Conservation (phyloP, 2,329 filamentous ascomycete genomes). For the Penicillium sp. region DNA sequence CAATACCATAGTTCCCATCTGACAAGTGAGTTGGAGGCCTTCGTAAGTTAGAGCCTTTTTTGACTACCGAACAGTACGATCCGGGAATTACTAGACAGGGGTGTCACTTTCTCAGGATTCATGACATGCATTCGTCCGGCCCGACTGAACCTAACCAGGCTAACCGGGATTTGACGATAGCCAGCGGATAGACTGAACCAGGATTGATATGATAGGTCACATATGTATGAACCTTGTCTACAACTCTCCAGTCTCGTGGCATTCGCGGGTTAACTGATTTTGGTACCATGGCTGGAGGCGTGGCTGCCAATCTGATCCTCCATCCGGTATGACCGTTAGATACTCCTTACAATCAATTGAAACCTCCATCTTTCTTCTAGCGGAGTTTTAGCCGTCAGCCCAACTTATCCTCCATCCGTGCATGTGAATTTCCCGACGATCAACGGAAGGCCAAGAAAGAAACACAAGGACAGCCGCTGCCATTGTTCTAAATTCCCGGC, state of each 20-base stretch:
- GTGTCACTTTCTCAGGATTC: neutral
- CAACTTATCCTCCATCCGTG: neutral
- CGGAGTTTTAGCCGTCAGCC: neutral
- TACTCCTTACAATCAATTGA: neutral
- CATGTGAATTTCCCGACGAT: neutral
- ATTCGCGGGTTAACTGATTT: neutral
- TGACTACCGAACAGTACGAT: neutral
- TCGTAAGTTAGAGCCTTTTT: too few relatives aligned
- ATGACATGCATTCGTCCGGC: neutral
- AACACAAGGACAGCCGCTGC: neutral
- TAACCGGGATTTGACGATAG: neutral
- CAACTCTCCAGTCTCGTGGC: too few relatives aligned
- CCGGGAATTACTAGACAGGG: neutral
- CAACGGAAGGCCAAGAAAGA: neutral
- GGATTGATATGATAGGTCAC: neutral
- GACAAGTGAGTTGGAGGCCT: too few relatives aligned
- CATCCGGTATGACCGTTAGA: neutral
- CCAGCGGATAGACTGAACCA: neutral
- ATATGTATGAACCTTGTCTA: too few relatives aligned
- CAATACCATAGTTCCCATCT: too few relatives aligned
- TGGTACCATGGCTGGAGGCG: neutral
- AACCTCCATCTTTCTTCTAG: neutral
- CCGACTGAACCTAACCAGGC: neutral
- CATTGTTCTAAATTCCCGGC: neutral
- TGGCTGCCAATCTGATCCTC: neutral